A percentile compares a stretch with the other conserved stretches of the same genome.
These are phyloP conservation scores for Peniophora sp. DNA, from an alignment of 1,284 basidiomycete species.

Conservation along the genomic window DNA sequence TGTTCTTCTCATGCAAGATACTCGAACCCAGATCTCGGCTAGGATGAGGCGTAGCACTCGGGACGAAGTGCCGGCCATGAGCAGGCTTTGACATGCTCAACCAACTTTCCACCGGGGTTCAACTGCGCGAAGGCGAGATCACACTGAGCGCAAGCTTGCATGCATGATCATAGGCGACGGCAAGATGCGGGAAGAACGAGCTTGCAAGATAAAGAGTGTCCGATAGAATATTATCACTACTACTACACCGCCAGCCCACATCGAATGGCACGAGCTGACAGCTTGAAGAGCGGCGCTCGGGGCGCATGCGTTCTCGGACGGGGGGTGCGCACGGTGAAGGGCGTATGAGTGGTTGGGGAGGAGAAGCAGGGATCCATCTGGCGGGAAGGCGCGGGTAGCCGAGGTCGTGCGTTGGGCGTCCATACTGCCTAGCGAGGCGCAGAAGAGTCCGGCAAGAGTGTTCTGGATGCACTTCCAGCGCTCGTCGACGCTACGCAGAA, in stretches of 20 bases:
- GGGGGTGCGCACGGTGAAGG: constrained; percentile 70
- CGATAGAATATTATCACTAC: constrained; percentile 81
- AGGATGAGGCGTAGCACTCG: too few relatives aligned
- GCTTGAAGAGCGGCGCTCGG: constrained; percentile 91
- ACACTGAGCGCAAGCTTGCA: too few relatives aligned
- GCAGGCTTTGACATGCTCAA: too few relatives aligned
- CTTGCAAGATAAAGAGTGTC: constrained; percentile 34
- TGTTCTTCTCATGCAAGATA: too few relatives aligned
- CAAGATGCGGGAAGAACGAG: too few relatives aligned
- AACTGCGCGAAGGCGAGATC: too few relatives aligned
- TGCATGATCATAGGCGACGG: too few relatives aligned
- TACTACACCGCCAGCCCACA: constrained; percentile 81
- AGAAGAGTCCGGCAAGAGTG: constrained; percentile 88
- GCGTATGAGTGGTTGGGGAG: constrained; percentile 33
- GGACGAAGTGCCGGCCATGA: not conserved
- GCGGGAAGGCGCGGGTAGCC: constrained; percentile 49
- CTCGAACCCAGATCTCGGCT: too few relatives aligned
- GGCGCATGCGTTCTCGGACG: constrained; percentile 86
- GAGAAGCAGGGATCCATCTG: constrained; percentile 50
- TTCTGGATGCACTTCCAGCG: constrained; percentile 85
- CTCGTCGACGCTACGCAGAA: constrained; percentile 47
- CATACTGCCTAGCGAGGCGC: constrained; percentile 79
- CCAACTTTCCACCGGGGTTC: too few relatives aligned
- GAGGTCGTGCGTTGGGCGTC: constrained; percentile 61
- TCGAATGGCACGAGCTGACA: constrained; percentile 92